phyloP scores from a whole-genome alignment of 2,329 filamentous ascomycete species.

The Scytalidium sp. region DNA sequence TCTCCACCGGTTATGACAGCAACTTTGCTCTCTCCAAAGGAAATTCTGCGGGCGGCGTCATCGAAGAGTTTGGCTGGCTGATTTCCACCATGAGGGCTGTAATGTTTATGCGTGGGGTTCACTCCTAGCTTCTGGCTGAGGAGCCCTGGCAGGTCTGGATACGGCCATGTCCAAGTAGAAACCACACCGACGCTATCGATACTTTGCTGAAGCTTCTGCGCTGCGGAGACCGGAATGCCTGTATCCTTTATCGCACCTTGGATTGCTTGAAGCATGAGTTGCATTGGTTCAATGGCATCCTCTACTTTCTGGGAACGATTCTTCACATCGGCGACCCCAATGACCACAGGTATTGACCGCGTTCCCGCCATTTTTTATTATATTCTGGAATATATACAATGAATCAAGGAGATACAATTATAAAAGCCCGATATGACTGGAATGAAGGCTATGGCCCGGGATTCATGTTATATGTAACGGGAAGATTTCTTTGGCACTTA shows the following conservation, averaged over 20 bases:
- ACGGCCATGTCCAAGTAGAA: slow-evolving; percentile 64
- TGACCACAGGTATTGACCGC: slow-evolving; percentile 46
- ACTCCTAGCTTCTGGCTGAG: slow-evolving; percentile 48
- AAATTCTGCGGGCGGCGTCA: slow-evolving; percentile 56
- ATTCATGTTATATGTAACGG: too few species aligned
- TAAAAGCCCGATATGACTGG: too few species aligned
- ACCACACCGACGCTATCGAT: slow-evolving; percentile 61
- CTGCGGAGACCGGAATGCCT: slow-evolving; percentile 23
- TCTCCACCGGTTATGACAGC: slow-evolving; percentile 63
- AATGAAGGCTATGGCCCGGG: too few species aligned
- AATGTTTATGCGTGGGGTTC: slow-evolving; percentile 42
- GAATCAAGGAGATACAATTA: background rate
- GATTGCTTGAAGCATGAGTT: slow-evolving; percentile 57
- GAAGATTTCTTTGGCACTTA: too few species aligned
- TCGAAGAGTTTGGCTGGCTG: slow-evolving; percentile 62
- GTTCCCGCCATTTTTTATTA: too few species aligned
- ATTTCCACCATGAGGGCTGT: slow-evolving; percentile 61
- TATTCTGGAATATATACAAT: too few species aligned
- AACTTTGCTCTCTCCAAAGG: slow-evolving; percentile 49
- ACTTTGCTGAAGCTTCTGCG: slow-evolving; percentile 34
- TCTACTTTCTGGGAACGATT: slow-evolving; percentile 50
- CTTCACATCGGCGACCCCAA: slow-evolving; percentile 61
- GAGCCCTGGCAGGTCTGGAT: slow-evolving; percentile 53
- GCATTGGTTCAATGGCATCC: slow-evolving; percentile 56
- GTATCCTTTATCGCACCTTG: slow-evolving; percentile 49